Evolutionary conservation across 306 rosid genomes (phyloP).

Genomic region (Ormosia semicastrata): DNA sequence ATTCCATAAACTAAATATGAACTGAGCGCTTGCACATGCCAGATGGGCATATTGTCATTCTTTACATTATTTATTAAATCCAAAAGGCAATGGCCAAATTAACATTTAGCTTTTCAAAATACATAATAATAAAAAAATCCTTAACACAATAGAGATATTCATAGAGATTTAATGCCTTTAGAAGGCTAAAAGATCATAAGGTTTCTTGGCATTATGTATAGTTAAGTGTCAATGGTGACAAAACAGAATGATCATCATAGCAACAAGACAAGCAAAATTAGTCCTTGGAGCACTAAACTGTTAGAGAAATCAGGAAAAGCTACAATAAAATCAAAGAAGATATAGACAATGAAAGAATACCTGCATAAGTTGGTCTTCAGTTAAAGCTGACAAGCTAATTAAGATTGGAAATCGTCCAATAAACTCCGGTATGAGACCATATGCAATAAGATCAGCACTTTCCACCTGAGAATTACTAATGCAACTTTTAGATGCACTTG

Average conservation of each 20-base stretch:
- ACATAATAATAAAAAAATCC: not conserved
- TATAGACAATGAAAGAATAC: constrained; percentile 35
- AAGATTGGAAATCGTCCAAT: constrained; percentile 88
- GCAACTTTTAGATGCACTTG: constrained; percentile 24
- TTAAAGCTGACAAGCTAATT: constrained; percentile 76
- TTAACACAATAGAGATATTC: not conserved
- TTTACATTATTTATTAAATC: not conserved
- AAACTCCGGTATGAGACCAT: constrained; percentile 92
- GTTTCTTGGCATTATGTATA: not conserved
- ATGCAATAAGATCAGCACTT: constrained; percentile 87
- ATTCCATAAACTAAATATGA: not conserved
- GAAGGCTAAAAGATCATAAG: not conserved
- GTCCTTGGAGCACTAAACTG: not conserved
- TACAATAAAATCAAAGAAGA: not conserved
- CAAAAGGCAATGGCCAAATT: not conserved
- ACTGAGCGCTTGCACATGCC: not conserved
- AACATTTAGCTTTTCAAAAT: not conserved
- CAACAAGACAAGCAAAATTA: constrained; percentile 4
- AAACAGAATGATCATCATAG: constrained; percentile 5
- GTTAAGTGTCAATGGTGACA: not conserved
- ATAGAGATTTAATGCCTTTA: not conserved
- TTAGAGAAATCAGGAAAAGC: not conserved
- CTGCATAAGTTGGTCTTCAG: constrained; percentile 87
- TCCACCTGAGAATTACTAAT: constrained; percentile 65
- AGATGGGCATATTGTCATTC: not conserved